These are phyloP conservation scores for Suillus paluster DNA, from an alignment of 768 basidiomycete genomes.

Conservation along the genomic window DNA sequence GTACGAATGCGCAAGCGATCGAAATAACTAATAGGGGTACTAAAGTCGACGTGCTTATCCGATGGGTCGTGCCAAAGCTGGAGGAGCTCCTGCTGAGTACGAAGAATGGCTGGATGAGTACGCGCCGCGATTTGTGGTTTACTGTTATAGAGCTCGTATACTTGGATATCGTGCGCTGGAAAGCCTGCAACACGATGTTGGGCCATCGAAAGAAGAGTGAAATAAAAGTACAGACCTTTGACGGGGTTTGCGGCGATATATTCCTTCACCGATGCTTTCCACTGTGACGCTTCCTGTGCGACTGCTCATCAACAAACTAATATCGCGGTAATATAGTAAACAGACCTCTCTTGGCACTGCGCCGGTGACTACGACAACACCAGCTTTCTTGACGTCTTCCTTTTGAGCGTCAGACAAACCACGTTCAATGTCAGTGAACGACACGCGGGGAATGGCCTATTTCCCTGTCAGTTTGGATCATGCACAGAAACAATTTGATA, in stretches of 20 bases:
- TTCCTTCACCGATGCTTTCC: constrained; percentile 58
- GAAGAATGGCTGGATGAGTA: constrained; percentile 61
- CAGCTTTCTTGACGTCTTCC: constrained; percentile 50
- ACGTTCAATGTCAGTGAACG: constrained; percentile 45
- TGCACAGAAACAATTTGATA: neutral
- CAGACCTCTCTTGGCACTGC: constrained; percentile 58
- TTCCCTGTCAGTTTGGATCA: neutral
- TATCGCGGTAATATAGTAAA: constrained; percentile 23
- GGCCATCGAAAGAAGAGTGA: neutral
- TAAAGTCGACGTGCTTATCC: constrained; percentile 47
- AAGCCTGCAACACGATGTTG: constrained; percentile 49
- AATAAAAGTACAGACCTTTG: constrained; percentile 42
- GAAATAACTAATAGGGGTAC: constrained; percentile 72
- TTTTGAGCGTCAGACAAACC: constrained; percentile 54
- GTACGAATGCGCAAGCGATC: constrained; percentile 76
- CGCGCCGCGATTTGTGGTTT: constrained; percentile 67
- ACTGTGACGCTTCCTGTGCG: constrained; percentile 56
- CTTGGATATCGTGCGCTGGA: constrained; percentile 69
- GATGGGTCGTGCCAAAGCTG: constrained; percentile 59
- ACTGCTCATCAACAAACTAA: neutral
- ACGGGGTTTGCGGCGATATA: constrained; percentile 60
- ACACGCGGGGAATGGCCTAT: constrained; percentile 57
- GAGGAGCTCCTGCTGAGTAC: constrained; percentile 60
- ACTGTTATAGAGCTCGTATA: constrained; percentile 76
- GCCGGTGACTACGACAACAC: constrained; percentile 60